Evolutionary conservation across 345 rosid species (phyloP), one percentile per base, ranked within the genome.

Genomic region (Salix koriyanagi): DNA sequence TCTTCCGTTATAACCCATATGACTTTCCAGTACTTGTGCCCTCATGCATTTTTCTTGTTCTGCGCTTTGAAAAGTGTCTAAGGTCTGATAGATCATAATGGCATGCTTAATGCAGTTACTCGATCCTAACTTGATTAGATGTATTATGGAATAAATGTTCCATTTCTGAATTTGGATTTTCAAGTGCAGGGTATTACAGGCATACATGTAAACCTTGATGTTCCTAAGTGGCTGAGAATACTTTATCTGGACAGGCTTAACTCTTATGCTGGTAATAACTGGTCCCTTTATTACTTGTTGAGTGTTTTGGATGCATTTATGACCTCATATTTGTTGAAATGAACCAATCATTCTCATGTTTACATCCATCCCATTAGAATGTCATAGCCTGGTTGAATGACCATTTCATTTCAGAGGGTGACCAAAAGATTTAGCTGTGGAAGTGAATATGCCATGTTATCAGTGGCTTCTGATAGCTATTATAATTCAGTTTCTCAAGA

Each of bases 161-260:
- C 39, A 30, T 82, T 73, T 25, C 79, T 84, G 75, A 82, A 75
- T 72, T 82, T 74, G 73, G 74, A 54, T 46, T 67, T 87, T 87
- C 44, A 79, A 72, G 48, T 90, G 92, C 97, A 96, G 99, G 87
- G 86, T 86, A 74, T 90, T 79, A 85, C 90, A 7, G 95, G 97
- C 71, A 80, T 93, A 72, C 91, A 79, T 61, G 74, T 93, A 76
- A 85, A 89, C 88, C 90, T 96, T 80, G 91, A 92, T 86, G 75
- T 88, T 74, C 95, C 93, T 71, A 96, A 88, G 86, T 90, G 91
- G 92, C 82, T 87, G 87, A 90, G 69, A 62, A 70, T 93, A 48
- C 87, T 92, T 83, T 87, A 85, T 79, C 75, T 96, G 87, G 97
- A 93, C 87, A 84, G 79, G 83, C 85, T 89, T 83, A 91, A 88